phyloP scores from a whole-genome alignment of 352 stramenopile species.

The Blastocystis hominis region DNA sequence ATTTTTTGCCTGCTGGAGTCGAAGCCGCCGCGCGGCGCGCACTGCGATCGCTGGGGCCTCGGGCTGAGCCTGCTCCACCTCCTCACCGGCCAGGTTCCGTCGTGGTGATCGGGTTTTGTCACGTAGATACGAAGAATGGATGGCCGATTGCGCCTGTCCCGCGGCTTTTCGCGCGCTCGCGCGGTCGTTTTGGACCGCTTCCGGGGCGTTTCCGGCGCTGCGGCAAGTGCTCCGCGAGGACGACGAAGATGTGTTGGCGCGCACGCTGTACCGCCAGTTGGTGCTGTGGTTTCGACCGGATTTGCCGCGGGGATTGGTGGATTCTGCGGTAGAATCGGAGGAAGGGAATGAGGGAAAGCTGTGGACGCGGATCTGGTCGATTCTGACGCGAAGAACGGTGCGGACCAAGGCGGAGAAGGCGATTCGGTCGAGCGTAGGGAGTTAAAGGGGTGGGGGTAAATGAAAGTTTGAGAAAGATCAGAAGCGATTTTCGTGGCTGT shows the following conservation, averaged over 20 bases:
- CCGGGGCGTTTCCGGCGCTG: background rate
- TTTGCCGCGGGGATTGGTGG: background rate
- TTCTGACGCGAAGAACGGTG: background rate
- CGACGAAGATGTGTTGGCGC: background rate
- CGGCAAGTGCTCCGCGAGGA: background rate
- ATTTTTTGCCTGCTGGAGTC: background rate
- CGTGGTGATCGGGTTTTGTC: background rate
- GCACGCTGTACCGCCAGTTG: background rate
- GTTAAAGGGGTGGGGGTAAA: background rate
- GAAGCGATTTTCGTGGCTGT: background rate
- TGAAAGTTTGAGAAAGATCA: background rate
- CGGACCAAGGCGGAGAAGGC: background rate
- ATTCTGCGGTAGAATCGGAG: background rate
- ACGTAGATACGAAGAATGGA: constrained; percentile 18
- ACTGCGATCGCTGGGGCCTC: background rate
- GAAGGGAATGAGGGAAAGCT: background rate
- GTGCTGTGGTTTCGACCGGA: constrained; percentile 11
- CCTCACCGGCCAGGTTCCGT: background rate
- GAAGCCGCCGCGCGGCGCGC: background rate
- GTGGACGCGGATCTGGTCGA: background rate
- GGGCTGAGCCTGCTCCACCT: background rate
- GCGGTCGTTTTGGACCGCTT: background rate
- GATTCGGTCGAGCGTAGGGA: background rate
- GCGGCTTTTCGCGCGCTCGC: background rate
- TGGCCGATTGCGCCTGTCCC: background rate